These are phyloP conservation scores for Musa beccarii DNA, from an alignment of 176 grass and related monocot genomes.

Conservation along the genomic window DNA sequence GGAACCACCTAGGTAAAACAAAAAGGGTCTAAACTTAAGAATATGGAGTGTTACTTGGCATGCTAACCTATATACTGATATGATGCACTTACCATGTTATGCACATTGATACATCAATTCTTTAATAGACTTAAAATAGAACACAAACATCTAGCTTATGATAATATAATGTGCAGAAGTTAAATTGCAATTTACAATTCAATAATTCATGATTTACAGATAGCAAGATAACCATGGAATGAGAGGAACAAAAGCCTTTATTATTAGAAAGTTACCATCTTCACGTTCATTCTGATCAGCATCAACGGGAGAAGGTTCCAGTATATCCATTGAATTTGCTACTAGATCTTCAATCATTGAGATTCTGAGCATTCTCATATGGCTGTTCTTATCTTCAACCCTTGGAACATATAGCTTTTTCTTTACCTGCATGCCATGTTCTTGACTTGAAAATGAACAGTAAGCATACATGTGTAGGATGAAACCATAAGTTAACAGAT, in stretches of 20 bases:
- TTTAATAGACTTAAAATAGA: not conserved
- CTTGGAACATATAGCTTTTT: conserved; percentile 86
- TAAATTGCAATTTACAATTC: not conserved
- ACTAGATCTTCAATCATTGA: conserved; percentile 65
- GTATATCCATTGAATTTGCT: conserved; percentile 89
- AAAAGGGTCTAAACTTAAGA: too few species aligned
- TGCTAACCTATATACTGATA: not conserved
- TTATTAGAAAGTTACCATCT: conserved; percentile 49
- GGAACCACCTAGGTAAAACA: too few species aligned
- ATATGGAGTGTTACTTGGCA: not conserved
- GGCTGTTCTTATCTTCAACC: conserved; percentile 85
- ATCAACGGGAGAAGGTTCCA: conserved; percentile 74
- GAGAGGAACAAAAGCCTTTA: not conserved
- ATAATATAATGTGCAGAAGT: not conserved
- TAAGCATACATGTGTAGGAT: conserved; percentile 10
- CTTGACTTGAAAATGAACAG: conserved; percentile 34
- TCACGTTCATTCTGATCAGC: conserved; percentile 40
- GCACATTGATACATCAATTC: not conserved
- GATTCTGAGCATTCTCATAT: conserved; percentile 92
- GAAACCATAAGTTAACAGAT: not conserved
- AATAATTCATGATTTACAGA: not conserved
- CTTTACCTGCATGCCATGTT: conserved; percentile 25
- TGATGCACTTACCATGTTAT: not conserved
- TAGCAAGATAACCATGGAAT: not conserved
- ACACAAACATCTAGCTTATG: not conserved